phyloP scores from a whole-genome alignment of 23 red algal genomes.

The Porphyridium purpureum region DNA sequence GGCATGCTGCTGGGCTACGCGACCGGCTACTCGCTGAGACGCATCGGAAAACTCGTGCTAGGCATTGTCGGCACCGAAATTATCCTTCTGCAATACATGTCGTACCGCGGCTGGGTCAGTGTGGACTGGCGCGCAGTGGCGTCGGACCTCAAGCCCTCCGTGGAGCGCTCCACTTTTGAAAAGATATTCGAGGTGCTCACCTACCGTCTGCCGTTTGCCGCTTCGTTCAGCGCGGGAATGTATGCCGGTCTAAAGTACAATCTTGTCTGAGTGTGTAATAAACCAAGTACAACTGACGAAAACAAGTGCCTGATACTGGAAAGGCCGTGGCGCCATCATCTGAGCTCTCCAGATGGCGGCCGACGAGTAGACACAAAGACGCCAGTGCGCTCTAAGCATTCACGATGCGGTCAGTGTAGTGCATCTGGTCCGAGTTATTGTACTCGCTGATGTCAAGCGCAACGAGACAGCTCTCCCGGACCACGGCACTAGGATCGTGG shows the following conservation, averaged over 20 bases:
- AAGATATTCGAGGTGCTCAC: constrained; percentile 15
- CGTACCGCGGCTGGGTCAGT: constrained; percentile 42
- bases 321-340: too few species aligned
- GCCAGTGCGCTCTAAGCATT: too few species aligned
- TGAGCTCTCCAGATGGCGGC: too few species aligned
- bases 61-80: constrained; percentile 52
- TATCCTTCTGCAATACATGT: constrained; percentile 57
- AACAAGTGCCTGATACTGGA: too few species aligned
- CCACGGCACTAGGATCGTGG: constrained; percentile 49
- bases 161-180: neutral
- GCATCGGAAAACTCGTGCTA: constrained; percentile 31
- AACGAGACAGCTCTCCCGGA: constrained; percentile 91
- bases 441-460: constrained; percentile 81
- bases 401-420: constrained; percentile 32
- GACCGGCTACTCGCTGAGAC: constrained; percentile 36
- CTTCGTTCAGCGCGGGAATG: constrained; percentile 44
- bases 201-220: constrained; percentile 61
- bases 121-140: constrained; percentile 22
- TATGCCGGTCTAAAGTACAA: neutral
- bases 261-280: neutral
- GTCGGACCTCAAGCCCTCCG: neutral
- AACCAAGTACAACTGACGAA: too few species aligned
- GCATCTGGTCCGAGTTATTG: constrained; percentile 16
- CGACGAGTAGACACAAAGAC: too few species aligned
- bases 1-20: constrained; percentile 56